Conservation (phyloP, 352 stramenopile genomes). For the Phytopythium delawarense region DNA sequence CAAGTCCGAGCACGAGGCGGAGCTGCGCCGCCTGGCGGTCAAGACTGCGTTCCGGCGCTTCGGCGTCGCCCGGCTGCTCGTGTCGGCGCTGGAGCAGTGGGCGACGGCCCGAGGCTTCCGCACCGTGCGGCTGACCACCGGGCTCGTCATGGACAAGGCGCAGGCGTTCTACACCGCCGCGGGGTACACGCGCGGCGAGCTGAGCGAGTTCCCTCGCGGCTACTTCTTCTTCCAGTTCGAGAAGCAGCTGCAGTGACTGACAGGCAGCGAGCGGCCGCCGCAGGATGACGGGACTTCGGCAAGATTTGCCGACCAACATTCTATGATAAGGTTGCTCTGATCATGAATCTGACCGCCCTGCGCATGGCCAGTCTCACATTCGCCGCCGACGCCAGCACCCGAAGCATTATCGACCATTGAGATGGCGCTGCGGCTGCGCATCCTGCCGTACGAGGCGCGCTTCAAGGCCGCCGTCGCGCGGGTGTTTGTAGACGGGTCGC, state of each 20-base stretch:
- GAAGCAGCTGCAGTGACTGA: neutral
- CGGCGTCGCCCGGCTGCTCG: slow-evolving; percentile 21
- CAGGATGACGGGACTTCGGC: neutral
- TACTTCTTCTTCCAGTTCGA: slow-evolving; percentile 8
- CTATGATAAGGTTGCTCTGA: neutral
- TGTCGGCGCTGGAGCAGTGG: slow-evolving; percentile 28
- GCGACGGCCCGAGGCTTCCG: slow-evolving; percentile 14
- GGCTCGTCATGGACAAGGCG: slow-evolving; percentile 17
- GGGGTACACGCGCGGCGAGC: slow-evolving; percentile 15
- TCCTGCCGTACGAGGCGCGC: slow-evolving; percentile 17
- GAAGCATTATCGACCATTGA: neutral
- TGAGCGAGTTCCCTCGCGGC: neutral
- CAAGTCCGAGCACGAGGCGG: slow-evolving; percentile 17
- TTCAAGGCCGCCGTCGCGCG: slow-evolving; percentile 17
- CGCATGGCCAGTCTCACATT: neutral
- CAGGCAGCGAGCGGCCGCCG: neutral
- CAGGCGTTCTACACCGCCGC: slow-evolving; percentile 25
- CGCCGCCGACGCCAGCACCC: neutral
- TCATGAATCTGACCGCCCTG: neutral
- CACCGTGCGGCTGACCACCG: slow-evolving; percentile 26
- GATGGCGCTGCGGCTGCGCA: slow-evolving; percentile 7
- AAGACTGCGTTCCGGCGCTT: slow-evolving; percentile 21
- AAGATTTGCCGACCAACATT: neutral
- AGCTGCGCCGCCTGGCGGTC: slow-evolving; percentile 38
- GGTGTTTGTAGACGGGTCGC: slow-evolving; percentile 23